Conservation (phyloP, 139 green algal species). For the Haematococcus lacustris region DNA sequence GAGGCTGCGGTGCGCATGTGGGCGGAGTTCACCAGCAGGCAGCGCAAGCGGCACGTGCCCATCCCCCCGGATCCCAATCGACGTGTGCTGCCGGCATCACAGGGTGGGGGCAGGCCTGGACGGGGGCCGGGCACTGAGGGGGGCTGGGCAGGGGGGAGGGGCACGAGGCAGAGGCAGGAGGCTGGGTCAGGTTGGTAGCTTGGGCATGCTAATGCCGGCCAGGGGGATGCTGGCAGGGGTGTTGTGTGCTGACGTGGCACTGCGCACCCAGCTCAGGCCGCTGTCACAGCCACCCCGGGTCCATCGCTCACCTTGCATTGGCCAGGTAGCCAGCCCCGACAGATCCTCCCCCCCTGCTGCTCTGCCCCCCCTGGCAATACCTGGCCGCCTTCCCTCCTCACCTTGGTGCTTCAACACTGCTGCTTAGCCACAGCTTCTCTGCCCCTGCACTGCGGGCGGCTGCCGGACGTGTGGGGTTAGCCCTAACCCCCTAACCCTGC, state of each 20-base stretch:
- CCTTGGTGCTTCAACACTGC: no score
- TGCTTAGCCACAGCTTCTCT: no score
- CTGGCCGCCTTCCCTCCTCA: no score
- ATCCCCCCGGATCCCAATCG: slow-evolving; percentile 26
- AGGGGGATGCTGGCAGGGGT: background rate
- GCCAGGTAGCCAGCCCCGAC: no score
- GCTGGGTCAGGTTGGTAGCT: background rate
- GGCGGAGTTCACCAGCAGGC: slow-evolving; percentile 22
- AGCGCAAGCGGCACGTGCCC: slow-evolving; percentile 37
- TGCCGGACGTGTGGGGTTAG: no score
- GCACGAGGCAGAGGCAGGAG: background rate
- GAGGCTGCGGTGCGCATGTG: slow-evolving; percentile 24
- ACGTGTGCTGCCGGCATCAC: slow-evolving; percentile 20
- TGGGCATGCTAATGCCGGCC: background rate
- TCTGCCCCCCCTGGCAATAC: no score
- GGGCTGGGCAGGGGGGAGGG: no score
- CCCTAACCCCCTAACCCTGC: no score
- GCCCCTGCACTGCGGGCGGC: no score
- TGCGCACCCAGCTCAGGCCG: background rate
- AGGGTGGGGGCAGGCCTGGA: slow-evolving; percentile 13
- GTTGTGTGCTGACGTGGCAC: background rate
- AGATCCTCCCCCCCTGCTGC: no score
- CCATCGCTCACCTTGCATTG: no score
- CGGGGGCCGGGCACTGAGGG: background rate
- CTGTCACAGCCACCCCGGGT: no score